phyloP scores from a whole-genome alignment of 2,329 filamentous ascomycete genomes.

The Moelleriella libera region DNA sequence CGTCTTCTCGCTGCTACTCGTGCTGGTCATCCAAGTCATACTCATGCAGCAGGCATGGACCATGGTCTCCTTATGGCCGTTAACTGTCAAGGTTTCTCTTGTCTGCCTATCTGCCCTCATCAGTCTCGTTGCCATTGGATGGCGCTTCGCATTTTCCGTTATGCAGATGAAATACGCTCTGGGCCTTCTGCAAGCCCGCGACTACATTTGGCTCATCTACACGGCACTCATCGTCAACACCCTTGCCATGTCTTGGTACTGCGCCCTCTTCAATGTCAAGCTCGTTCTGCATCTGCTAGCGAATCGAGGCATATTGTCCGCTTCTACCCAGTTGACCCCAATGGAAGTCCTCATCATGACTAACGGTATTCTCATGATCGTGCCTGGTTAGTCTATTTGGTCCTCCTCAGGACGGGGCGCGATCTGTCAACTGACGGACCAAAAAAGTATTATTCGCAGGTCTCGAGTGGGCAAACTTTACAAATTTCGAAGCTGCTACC shows the following conservation, averaged over 20 bases:
- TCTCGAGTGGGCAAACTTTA: conserved; percentile 26
- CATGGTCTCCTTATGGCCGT: conserved; percentile 34
- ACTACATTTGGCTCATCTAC: conserved; percentile 22
- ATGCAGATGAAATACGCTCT: conserved; percentile 21
- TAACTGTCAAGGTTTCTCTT: conserved; percentile 16
- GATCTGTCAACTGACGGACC: neutral
- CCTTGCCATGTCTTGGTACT: conserved; percentile 36
- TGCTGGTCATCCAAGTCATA: conserved; percentile 28
- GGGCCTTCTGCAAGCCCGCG: conserved; percentile 8
- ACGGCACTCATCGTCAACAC: conserved; percentile 24
- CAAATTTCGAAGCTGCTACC: conserved; percentile 34
- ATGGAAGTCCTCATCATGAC: conserved; percentile 42
- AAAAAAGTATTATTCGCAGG: conserved; percentile 34
- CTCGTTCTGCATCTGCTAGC: conserved; percentile 31
- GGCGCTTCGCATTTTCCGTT: conserved; percentile 18
- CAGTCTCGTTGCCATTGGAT: conserved; percentile 16
- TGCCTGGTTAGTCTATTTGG: conserved; percentile 27
- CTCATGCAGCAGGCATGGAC: conserved; percentile 39
- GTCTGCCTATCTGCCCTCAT: conserved; percentile 19
- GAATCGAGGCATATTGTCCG: conserved; percentile 31
- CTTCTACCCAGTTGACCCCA: conserved; percentile 25
- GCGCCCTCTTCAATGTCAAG: conserved; percentile 38
- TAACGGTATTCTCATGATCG: conserved; percentile 40
- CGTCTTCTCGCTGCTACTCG: conserved; percentile 27
- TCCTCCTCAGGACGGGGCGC: too few relatives aligned